Evolutionary conservation across 2,329 filamentous ascomycete species (phyloP).

Genomic region (Geosmithia flava): DNA sequence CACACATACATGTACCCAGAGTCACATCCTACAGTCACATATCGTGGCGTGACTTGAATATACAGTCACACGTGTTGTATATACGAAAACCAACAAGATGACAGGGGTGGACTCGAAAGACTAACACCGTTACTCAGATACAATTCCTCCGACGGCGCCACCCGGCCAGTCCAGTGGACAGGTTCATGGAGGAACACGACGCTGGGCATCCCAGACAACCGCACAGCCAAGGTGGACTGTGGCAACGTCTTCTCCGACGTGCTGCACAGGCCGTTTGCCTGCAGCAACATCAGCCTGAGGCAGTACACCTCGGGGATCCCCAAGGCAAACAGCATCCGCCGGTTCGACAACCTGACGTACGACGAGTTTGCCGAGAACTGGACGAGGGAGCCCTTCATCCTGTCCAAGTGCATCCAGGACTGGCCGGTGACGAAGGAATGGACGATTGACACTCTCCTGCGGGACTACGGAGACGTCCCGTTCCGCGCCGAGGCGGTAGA

Average conservation of each 20-base stretch:
- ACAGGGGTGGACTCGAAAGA: neutral
- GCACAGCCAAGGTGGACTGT: constrained; percentile 54
- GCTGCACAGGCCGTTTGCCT: constrained; percentile 81
- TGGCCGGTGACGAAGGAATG: constrained; percentile 73
- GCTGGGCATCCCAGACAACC: constrained; percentile 42
- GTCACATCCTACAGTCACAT: no score
- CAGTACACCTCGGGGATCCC: constrained; percentile 64
- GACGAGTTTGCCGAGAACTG: constrained; percentile 64
- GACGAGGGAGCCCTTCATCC: constrained; percentile 74
- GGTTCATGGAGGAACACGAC: constrained; percentile 78
- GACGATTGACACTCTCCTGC: constrained; percentile 55
- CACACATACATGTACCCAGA: neutral
- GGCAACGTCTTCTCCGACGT: constrained; percentile 78
- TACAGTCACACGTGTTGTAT: no score
- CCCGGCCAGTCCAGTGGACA: constrained; percentile 43
- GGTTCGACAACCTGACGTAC: constrained; percentile 55
- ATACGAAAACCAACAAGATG: no score
- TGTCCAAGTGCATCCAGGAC: constrained; percentile 66
- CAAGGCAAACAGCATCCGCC: constrained; percentile 55
- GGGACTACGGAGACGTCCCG: constrained; percentile 49
- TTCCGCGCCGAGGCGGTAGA: constrained; percentile 92
- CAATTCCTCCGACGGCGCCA: neutral
- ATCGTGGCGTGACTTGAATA: no score
- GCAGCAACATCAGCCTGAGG: constrained; percentile 59
- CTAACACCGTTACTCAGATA: neutral